Base-by-base conservation (phyloP, 2,329 filamentous ascomycete species). In the Stenocarpella maydis region DNA sequence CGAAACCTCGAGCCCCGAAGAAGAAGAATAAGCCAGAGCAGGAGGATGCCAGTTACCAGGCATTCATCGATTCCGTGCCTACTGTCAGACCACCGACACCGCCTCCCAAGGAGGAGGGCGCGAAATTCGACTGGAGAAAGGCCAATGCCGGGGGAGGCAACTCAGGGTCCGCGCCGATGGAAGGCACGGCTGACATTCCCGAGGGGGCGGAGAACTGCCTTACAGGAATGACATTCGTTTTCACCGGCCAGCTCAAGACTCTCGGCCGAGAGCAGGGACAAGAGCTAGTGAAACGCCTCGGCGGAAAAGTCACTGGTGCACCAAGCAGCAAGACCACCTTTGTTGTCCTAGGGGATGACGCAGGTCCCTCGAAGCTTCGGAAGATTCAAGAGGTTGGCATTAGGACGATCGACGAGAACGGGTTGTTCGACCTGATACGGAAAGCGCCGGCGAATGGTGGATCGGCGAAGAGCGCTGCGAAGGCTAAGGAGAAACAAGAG, bases 311-410 rank as follows among this genome's bases (percentile, higher is more conserved):
- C 28, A 97, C 92, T 12, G 85, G 84, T 12, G 91, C 89, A 6
- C 96, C 97, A 24, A 98, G 95, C 77, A 92, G 91, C 76, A 98
- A 97, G 80, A 99, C 97, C 0, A 96, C 88, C 76, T 99, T 94
- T 77, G 94, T 99, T 54, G 93, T 99, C 19, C 86, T 99, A 3
- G 96, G 96, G 52, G 87, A 87, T 31, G 96, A 98, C 78, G 96
- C 97, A 28, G 96, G 96, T 0, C 96, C 96, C 1, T 97, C 92
- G 80, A 99, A 99, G 78, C 85, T 99, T 49, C 85, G 91, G 73
- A 98, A 95, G 74, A 98, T 99, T 74, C 86, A 88, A 68, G 87
- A 93, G 24, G 83, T 92, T 74, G 89, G 89, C 0, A 89, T 98
- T 78, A 98, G 94, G 79, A 97, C 95, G 0, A 98, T 99, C 76